Base-by-base conservation (phyloP, 2,329 filamentous ascomycete genomes). In the Aspergillus sp. region DNA sequence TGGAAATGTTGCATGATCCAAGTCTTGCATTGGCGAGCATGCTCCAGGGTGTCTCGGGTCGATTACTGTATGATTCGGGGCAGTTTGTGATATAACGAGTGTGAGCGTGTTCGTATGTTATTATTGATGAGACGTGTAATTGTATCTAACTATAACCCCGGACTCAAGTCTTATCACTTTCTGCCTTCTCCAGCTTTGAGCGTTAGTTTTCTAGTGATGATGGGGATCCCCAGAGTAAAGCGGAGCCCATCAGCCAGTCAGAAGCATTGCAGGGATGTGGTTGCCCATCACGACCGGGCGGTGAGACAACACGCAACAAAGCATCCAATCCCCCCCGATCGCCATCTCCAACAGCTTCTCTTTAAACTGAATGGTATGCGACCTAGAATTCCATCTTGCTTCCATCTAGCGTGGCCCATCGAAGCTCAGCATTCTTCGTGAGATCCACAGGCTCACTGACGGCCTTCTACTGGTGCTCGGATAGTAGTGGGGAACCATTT, bases 401-500 rank as follows among this genome's bases (percentile, higher is more conserved):
- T 15, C 23, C 47, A 17, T 30, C 47, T 50, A 50, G 47, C n/a
- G 47, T 50, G 47, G 9, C 25, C 23, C n/a, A 50, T 50, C 28
- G 23, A 50, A 50, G 23, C 25, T 13, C 47, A 50, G n/a, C 25
- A 30, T 30, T 30, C 25, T 28, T 30, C 25, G 32, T 50, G 47
- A 50, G 25, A 28, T 30, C 47, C 47, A 50, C 47, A 28, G 25
- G 47, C 25, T 50, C 47, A 30, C 47, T 32, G 25, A 15, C 25
- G 28, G 25, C 47, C 47, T 30, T 50, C 9, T 12, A n/a, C 25
- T 17, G 25, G 25, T 28, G 47, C 47, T 30, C 23, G 21, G 23
- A 50, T 50, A 19, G 47, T 28, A 30, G 47, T 50, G 47, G 47
- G 47, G 25, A 50, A 50, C 47, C 47, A 30, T 50, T 50, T 50